Conservation (phyloP, 352 stramenopile species). For the Blastocystis sp. region DNA sequence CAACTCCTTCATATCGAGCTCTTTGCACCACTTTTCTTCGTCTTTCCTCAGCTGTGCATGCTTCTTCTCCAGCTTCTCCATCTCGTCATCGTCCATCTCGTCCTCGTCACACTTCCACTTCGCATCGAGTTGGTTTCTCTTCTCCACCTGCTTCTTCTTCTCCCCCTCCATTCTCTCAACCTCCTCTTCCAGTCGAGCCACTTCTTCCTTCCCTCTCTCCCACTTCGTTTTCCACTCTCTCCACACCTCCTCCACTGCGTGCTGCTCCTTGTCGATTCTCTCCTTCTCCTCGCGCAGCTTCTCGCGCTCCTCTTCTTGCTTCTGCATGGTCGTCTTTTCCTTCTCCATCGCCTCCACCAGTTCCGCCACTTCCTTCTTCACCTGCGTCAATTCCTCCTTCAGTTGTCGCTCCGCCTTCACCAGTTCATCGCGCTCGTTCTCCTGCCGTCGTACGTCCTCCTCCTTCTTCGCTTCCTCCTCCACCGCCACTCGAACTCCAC, state of each 20-base stretch:
- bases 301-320: background rate
- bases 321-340: background rate
- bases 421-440: background rate
- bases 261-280: background rate
- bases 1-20: background rate
- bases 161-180: slow-evolving; percentile 10
- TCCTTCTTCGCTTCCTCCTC: background rate
- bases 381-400: background rate
- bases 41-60: background rate
- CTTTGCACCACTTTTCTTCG: background rate
- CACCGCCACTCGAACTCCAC: no score
- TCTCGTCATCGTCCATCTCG: background rate
- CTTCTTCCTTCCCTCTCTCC: background rate
- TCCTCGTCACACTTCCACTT: background rate
- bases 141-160: background rate
- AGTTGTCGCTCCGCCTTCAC: background rate
- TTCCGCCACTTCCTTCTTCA: background rate
- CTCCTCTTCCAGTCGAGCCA: background rate
- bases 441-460: background rate
- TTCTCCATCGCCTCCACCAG: slow-evolving; percentile 1
- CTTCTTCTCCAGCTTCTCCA: background rate
- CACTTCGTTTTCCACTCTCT: slow-evolving; percentile 1
- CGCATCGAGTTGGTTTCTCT: background rate
- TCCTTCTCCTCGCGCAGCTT: background rate
- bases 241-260: background rate